phyloP scores from a whole-genome alignment of 2,329 filamentous ascomycete species.

The Botryotinia globosa region DNA sequence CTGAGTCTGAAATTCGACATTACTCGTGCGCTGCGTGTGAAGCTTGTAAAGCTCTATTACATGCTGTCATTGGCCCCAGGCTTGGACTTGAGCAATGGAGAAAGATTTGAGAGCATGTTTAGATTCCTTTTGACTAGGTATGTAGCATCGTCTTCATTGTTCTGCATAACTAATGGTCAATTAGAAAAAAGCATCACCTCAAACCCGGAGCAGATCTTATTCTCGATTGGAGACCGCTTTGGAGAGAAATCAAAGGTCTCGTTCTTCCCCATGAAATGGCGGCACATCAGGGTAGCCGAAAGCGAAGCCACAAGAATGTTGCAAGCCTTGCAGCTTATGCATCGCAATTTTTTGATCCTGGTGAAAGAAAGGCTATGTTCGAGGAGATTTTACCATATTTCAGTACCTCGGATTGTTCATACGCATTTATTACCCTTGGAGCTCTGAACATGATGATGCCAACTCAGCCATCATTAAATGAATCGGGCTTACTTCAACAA shows the following conservation, averaged over 20 bases:
- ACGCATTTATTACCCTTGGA: slow-evolving; percentile 89
- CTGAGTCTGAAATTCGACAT: slow-evolving; percentile 96
- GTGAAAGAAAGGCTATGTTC: slow-evolving; percentile 76
- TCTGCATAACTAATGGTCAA: slow-evolving; percentile 10
- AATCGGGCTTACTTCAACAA: slow-evolving; percentile 66
- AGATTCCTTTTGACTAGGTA: slow-evolving; percentile 87
- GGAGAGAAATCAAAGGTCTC: slow-evolving; percentile 87
- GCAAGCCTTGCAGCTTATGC: slow-evolving; percentile 88
- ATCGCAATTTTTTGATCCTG: slow-evolving; percentile 88
- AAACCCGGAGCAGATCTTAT: slow-evolving; percentile 85
- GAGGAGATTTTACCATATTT: slow-evolving; percentile 83
- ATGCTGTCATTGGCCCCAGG: slow-evolving; percentile 89
- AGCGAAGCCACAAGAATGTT: slow-evolving; percentile 61
- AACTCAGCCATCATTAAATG: slow-evolving; percentile 71
- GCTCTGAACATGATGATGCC: slow-evolving; percentile 84
- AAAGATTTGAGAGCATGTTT: slow-evolving; percentile 96
- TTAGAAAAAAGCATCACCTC: slow-evolving; percentile 90
- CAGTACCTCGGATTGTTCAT: slow-evolving; percentile 87
- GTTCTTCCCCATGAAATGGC: slow-evolving; percentile 84
- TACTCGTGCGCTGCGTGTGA: slow-evolving; percentile 76
- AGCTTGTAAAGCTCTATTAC: slow-evolving; percentile 88
- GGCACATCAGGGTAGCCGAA: slow-evolving; percentile 54
- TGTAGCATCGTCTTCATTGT: slow-evolving; percentile 38
- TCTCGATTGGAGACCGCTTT: slow-evolving; percentile 90
- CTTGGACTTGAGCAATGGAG: slow-evolving; percentile 74